phyloP scores from a whole-genome alignment of 306 rosid species.

The Pyrus betulifolia region DNA sequence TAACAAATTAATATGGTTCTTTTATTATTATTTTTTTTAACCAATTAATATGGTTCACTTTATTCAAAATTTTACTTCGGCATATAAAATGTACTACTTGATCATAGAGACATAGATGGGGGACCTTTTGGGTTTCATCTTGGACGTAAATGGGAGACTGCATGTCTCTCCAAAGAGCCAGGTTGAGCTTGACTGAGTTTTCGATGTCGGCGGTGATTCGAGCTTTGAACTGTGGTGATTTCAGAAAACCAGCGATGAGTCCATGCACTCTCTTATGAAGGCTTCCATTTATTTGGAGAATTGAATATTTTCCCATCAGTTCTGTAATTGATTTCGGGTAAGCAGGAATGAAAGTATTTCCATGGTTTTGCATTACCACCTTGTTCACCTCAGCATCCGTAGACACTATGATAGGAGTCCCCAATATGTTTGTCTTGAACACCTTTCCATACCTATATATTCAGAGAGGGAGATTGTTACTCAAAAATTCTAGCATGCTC shows the following conservation, averaged over 20 bases:
- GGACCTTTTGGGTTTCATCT: constrained; percentile 68
- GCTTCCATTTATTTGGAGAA: constrained; percentile 58
- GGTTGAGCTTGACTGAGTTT: constrained; percentile 42
- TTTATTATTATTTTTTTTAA: no score
- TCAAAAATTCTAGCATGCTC: background rate
- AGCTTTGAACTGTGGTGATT: constrained; percentile 62
- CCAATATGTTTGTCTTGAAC: constrained; percentile 70
- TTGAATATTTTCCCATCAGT: constrained; percentile 63
- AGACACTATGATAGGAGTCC: constrained; percentile 72
- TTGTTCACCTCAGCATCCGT: constrained; percentile 84
- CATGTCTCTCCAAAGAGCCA: constrained; percentile 45
- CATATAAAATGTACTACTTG: background rate
- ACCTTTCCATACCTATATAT: constrained; percentile 69
- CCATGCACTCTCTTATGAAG: constrained; percentile 59
- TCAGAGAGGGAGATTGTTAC: background rate
- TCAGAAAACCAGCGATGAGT: constrained; percentile 56
- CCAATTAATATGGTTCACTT: background rate
- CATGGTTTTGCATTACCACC: constrained; percentile 65
- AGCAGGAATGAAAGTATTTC: constrained; percentile 66
- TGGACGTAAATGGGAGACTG: constrained; percentile 44
- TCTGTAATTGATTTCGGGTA: constrained; percentile 87
- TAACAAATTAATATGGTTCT: background rate
- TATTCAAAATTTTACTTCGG: background rate
- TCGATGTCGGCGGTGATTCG: constrained; percentile 53
- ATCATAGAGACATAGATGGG: background rate